phyloP scores from a whole-genome alignment of 169 alveolate species.

The Theileria annulata region DNA sequence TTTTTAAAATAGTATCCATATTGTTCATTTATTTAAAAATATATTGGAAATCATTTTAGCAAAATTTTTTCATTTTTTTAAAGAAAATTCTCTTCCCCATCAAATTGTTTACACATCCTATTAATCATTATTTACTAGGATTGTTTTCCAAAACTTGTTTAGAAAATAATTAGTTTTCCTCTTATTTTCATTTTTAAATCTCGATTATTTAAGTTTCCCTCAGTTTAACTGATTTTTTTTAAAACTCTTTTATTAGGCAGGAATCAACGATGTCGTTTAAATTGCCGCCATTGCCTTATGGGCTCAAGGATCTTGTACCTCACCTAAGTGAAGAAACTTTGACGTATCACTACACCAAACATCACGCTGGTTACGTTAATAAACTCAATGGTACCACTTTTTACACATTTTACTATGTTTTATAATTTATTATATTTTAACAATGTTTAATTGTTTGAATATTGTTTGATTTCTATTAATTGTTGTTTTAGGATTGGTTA shows the following conservation, averaged over 20 bases:
- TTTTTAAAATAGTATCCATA: no score
- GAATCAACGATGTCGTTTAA: slow-evolving; percentile 76
- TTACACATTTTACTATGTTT: slow-evolving; percentile 9
- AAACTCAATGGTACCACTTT: slow-evolving; percentile 78
- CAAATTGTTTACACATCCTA: not conserved
- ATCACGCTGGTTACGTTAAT: slow-evolving; percentile 90
- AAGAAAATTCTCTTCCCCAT: not conserved
- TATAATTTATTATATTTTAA: slow-evolving; percentile 61
- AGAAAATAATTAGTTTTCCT: not conserved
- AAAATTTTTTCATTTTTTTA: not conserved
- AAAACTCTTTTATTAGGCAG: not conserved
- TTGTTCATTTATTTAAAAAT: no score
- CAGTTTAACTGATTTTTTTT: not conserved
- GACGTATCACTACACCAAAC: slow-evolving; percentile 92
- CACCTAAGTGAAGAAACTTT: slow-evolving; percentile 90
- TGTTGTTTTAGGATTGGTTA: slow-evolving; percentile 64
- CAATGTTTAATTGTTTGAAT: slow-evolving; percentile 52
- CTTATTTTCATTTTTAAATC: not conserved
- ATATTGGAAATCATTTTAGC: no score
- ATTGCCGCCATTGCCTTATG: slow-evolving; percentile 91
- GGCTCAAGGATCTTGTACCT: slow-evolving; percentile 90
- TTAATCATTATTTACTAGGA: not conserved
- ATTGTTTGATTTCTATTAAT: slow-evolving; percentile 18
- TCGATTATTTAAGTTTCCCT: not conserved
- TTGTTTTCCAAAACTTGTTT: not conserved